Evolutionary conservation across 2,329 filamentous ascomycete species (phyloP), one percentile per base, ranked within the genome.

Genomic region (Apiospora hydei): DNA sequence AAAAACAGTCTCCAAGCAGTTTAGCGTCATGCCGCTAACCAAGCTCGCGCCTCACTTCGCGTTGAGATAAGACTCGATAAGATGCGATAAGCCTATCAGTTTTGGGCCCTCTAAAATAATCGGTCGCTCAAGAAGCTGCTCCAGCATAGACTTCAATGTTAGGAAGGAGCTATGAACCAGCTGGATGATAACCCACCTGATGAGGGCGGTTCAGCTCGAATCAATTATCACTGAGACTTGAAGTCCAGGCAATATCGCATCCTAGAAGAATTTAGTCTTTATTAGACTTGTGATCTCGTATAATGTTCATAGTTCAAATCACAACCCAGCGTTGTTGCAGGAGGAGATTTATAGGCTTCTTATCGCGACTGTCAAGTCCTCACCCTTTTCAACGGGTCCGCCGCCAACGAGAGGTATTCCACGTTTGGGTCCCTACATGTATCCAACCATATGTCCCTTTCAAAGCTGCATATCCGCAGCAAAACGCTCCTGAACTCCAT

Each of bases 11-110:
- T 64, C 4, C 13, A n/a, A 1, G 34, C 11, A 4, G 57, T 41
- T 64, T 64, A 64, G 57, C 57, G 18, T 8, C 10, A 41, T 64
- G 57, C 34, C 34, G 34, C 57, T 64, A 64, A 41, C 10, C 34
- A 64, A 64, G 34, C 57, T 64, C 57, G 57, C 57, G 57, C 57
- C 57, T 41, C 57, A 64, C 21, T 64, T 64, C 18, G 57, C 30
- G 34, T 3, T 24, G 21, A 10, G 57, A 64, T 64, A 64, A 64
- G 30, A 3, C 16, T 3, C 18, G 30, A 61, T 61, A 18, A 18
- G 30, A 34, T 38, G 16, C 30, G 30, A 57, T 61, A 18, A 18
- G 30, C 34, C n/a, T 64, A 64, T 64, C 57, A 64, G 57, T 41
- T 64, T 64, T 64, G 18, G 53, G 5, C 18, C 3, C 6, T 16